Percentiles rank a stretch among this genome's conserved stretches.
phyloP scores from a whole-genome alignment of 768 basidiomycete genomes.

The Tricholoma terreum region DNA sequence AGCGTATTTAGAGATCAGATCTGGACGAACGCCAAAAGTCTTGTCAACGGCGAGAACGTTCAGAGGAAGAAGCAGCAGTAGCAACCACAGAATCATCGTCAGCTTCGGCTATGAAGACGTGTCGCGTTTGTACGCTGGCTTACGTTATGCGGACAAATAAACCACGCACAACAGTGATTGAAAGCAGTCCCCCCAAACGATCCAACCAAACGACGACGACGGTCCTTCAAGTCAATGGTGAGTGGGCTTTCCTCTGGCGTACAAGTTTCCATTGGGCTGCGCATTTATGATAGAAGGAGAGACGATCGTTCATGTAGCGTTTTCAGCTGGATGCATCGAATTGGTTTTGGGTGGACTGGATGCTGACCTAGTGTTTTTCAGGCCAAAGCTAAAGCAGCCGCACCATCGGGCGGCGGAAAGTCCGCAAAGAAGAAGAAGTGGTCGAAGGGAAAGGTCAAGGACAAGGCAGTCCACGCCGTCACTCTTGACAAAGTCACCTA shows the following conservation, averaged over 20 bases:
- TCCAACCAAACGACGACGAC: slow-evolving; percentile 39
- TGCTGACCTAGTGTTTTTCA: slow-evolving; percentile 26
- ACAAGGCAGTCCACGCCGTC: slow-evolving; percentile 98
- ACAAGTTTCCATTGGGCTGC: background rate
- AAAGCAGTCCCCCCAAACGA: slow-evolving; percentile 15
- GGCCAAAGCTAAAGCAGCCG: slow-evolving; percentile 79
- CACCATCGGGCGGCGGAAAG: slow-evolving; percentile 75
- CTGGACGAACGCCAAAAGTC: slow-evolving; percentile 57
- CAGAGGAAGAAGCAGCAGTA: slow-evolving; percentile 33
- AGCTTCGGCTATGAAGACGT: slow-evolving; percentile 27
- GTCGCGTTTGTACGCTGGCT: slow-evolving; percentile 25
- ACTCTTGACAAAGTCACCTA: slow-evolving; percentile 89
- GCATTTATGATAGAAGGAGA: background rate
- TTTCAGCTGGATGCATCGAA: slow-evolving; percentile 37
- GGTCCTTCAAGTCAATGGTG: slow-evolving; percentile 43
- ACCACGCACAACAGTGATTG: slow-evolving; percentile 31
- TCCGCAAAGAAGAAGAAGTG: slow-evolving; percentile 99
- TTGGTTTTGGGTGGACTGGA: slow-evolving; percentile 30
- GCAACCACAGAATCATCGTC: slow-evolving; percentile 51
- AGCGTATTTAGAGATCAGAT: slow-evolving; percentile 52
- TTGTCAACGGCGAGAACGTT: slow-evolving; percentile 41
- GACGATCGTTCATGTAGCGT: slow-evolving; percentile 1
- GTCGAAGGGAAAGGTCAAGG: slow-evolving; percentile 99
- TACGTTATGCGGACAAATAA: slow-evolving; percentile 39
- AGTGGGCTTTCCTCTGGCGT: slow-evolving; percentile 21